Evolutionary conservation across 139 green algal genomes (phyloP).

Genomic region (Chlamydomonas asymmetrica): DNA sequence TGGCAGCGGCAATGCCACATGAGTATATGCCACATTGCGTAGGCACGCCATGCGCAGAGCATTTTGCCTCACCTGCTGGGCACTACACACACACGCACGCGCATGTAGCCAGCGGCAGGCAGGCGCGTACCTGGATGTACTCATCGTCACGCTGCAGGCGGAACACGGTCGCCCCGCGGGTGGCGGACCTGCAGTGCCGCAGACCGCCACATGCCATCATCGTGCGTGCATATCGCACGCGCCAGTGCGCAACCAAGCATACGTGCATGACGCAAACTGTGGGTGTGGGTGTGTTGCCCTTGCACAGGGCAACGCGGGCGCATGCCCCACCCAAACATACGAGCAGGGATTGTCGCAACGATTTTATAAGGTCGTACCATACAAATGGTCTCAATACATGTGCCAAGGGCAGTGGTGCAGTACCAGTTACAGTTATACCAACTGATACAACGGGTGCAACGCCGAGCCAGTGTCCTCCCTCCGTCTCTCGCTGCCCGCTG

Average conservation of each 20-base stretch:
- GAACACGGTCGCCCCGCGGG: constrained; percentile 13
- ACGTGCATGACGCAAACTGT: too few relatives aligned
- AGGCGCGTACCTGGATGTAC: constrained; percentile 13
- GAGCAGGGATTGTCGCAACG: neutral
- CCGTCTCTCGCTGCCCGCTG: constrained; percentile 31
- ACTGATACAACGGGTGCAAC: neutral
- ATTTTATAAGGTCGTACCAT: neutral
- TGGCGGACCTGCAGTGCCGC: constrained; percentile 30
- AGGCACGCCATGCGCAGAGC: neutral
- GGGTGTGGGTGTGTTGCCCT: neutral
- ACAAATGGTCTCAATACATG: too few relatives aligned
- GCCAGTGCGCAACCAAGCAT: too few relatives aligned
- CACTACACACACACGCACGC: neutral
- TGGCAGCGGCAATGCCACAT: neutral
- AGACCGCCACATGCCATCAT: too few relatives aligned
- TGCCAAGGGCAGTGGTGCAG: neutral
- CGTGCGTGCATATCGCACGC: too few relatives aligned
- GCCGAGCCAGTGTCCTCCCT: too few relatives aligned
- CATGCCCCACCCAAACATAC: neutral
- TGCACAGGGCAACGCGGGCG: neutral
- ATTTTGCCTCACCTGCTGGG: neutral
- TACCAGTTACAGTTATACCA: neutral
- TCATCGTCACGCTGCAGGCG: constrained; percentile 15
- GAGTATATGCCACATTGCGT: neutral
- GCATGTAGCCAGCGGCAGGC: neutral